Evolutionary conservation across 2,329 filamentous ascomycete genomes (phyloP), one percentile per base, ranked within the genome.

Genomic region (Fusarium sp.): DNA sequence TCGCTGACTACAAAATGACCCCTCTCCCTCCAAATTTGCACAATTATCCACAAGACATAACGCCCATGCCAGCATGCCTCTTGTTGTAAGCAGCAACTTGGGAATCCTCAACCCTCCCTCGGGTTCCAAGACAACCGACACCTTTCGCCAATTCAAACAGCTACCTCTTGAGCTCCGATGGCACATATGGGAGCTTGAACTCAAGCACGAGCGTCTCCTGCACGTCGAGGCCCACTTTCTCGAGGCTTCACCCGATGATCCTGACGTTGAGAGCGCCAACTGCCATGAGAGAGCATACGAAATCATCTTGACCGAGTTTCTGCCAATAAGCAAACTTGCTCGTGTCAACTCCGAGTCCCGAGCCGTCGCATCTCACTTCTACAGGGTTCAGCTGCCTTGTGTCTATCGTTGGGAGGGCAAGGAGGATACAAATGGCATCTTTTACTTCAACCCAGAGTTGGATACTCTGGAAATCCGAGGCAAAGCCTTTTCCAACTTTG

Each of bases 301-400:
- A 27, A 38, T 54, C 50, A n/a, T 54, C 13, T 16, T 54, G 33
- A 36, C 20, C 1, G 51, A 55, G 51, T 25, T 2, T 23, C 31
- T 5, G 20, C 51, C 51, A 4, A 62, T 62, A 13, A 62, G 59
- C 16, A 62, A 62, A 8, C 49, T 55, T 14, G 23, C 25, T 14
- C 36, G 2, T 2, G 10, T 55, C 4, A 16, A 4, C 5, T 29
- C 7, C 1, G 49, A 55, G 9, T 38, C 58, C 0, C 49, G 49
- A 20, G 6, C 18, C 3, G n/a, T 20, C 16, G 13, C 34, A 9
- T 11, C 16, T 3, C 2, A 4, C 18, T 61, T 61, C 4, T 54
- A 54, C 4, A 6, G 58, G n/a, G 49, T 61, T 20, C 58, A 46
- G 0, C 29, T 58, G 5, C 55, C 29, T 13, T 58, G 55, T 3